Base-by-base conservation (phyloP, 805 yeast genomes). In the Starmerella roubikii region DNA sequence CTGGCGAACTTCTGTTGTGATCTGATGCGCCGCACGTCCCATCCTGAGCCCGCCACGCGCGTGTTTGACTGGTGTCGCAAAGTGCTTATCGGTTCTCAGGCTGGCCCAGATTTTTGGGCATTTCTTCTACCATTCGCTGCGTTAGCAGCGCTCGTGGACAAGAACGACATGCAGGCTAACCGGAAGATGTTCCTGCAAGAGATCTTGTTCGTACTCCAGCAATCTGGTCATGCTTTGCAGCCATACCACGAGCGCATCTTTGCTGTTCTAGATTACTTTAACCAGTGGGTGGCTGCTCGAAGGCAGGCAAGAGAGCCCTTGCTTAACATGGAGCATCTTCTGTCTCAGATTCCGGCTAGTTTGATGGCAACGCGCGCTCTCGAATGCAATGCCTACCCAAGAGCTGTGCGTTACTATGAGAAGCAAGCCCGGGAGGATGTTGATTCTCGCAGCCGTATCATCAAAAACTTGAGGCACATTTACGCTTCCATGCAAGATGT, bases 401-500 rank as follows among this genome's bases (percentile, higher is more conserved):
- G 97, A 33, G 85, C 97, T 0, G 74, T 88, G 7, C 62, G 86
- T 37, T 84, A 83, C 54, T 64, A 82, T 51, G 99, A 91, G 49
- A 82, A 82, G 51, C 74, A 80, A 44, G 71, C 70, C 43, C 61
- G 85, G 27, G 53, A 55, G 35, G 59, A 54, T 1, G 45, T 48
- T 37, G 44, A 55, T 51, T 16, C 54, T 1, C 38, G 21, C 6
- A 29, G n/a, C 8, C 29, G 39, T 3, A 41, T 57, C 3, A 49
- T 54, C 23, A 41, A 51, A 10, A 51, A 50, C 22, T 46, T 91
- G n/a, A 84, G 83, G 50, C 68, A 69, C 21, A 80, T 86, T 64
- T 91, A 91, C 56, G 78, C 94, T 7, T 78, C 74, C 41, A 73
- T 91, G 35, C 88, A 84, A 50, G 98, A 93, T 53, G 68, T 77